A percentile compares a stretch with the other conserved stretches of the same genome.
These are phyloP conservation scores for Lasiosphaeria ovina DNA, from an alignment of 495 filamentous ascomycete species.

Conservation along the genomic window DNA sequence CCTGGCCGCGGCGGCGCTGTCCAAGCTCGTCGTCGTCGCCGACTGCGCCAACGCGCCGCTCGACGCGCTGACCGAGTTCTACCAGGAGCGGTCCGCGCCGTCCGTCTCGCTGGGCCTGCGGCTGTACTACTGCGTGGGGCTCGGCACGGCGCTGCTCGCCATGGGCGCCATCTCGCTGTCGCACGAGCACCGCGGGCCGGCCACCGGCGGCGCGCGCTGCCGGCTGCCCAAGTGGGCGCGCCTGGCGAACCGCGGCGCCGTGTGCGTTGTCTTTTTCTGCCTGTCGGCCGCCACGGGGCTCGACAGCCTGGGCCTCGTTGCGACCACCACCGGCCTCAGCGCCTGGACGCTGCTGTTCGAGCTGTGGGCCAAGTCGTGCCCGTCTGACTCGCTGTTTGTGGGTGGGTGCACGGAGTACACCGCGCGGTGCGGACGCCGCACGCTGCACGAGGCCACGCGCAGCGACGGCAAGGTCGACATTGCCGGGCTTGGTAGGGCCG, in stretches of 20 bases:
- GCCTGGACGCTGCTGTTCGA: conserved; percentile 49
- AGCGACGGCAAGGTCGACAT: conserved; percentile 31
- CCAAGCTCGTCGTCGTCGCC: conserved; percentile 51
- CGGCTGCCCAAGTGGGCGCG: conserved; percentile 48
- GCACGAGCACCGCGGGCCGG: conserved; percentile 29
- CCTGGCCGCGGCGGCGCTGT: conserved; percentile 51
- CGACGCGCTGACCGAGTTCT: conserved; percentile 46
- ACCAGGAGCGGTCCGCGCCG: conserved; percentile 39
- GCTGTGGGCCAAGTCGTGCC: conserved; percentile 48
- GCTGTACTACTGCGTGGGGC: conserved; percentile 59
- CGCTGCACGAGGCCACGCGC: conserved; percentile 35
- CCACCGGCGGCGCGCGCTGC: conserved; percentile 18
- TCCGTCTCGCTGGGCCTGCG: conserved; percentile 48
- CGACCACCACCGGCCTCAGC: conserved; percentile 47
- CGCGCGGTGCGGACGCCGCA: conserved; percentile 35
- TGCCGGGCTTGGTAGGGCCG: conserved; percentile 35
- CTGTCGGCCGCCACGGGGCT: conserved; percentile 45
- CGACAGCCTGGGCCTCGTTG: conserved; percentile 49
- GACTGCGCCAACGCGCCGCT: conserved; percentile 45
- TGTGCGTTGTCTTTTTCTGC: conserved; percentile 47
- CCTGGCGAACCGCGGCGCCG: conserved; percentile 44
- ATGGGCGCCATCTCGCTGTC: conserved; percentile 37
- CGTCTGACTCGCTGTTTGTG: conserved; percentile 40
- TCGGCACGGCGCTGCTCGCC: conserved; percentile 49
- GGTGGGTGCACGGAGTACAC: conserved; percentile 23